Evolutionary conservation across 78 protist species (phyloP), one percentile per base, ranked within the genome.

Genomic region (Speleostelium caveatum): DNA sequence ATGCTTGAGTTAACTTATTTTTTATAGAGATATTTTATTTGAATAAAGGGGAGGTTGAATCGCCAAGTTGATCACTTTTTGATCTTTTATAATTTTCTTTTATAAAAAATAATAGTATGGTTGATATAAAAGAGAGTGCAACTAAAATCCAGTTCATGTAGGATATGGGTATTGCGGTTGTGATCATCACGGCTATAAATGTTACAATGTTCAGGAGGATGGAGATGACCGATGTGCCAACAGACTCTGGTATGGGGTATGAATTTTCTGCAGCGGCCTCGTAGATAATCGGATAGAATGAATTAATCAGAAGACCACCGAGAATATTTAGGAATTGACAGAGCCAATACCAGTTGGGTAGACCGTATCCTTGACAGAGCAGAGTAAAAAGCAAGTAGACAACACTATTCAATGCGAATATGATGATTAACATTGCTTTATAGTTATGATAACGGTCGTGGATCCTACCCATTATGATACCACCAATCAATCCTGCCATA

Each of bases 401-500:
- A 0, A 14, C 53, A 3, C 79, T 83, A 32, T 83, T 83, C 2
- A 83, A 45, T 16, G 41, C 24, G 4, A 83, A 69, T 2, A 83
- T 36, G 0, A 59, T 1, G 0, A 83, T 38, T 17, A 83, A 36
- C 12, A 83, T 12, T 42, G 42, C 69, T 33, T 83, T 83, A 36
- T 45, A 83, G 35, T 83, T 83, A 33, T 83, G 91, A 14, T 69
- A 30, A 41, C 49, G 38, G 67, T 83, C 91, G 6, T 83, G 91
- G 3, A 69, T 3, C 22, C 26, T 36, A 32, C 91, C 91, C 19
- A 73, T 63, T 0, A 69, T 0, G 1, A 83, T 21, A 14, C 91
- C 91, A 60, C 91, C 91, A 36, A 71, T 38, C 26, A 83, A 41
- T 45, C 91, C 91, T 6, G 91, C 91, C 0, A 83, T 14, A n/a